phyloP scores from a whole-genome alignment of 768 basidiomycete genomes.

The Pholiota conissans region DNA sequence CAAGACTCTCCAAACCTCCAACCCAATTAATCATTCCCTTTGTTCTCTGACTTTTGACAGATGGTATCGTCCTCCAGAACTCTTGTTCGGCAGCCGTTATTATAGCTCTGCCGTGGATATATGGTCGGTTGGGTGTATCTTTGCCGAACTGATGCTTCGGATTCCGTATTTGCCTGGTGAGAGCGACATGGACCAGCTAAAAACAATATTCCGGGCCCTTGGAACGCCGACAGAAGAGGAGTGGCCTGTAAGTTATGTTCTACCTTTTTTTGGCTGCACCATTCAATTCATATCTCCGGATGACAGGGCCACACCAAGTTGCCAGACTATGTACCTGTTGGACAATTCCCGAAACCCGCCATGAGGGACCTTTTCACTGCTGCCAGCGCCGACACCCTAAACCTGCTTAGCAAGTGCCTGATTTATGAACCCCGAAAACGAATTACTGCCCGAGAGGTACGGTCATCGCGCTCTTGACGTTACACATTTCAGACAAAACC shows the following conservation, averaged over 20 bases:
- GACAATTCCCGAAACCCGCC: slow-evolving; percentile 81
- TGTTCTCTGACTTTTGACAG: slow-evolving; percentile 40
- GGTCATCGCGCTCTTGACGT: slow-evolving; percentile 21
- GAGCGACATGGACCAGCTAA: slow-evolving; percentile 95
- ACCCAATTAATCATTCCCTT: slow-evolving; percentile 5
- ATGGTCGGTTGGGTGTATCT: slow-evolving; percentile 98
- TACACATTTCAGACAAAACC: not conserved
- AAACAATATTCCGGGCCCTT: slow-evolving; percentile 90
- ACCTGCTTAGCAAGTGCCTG: slow-evolving; percentile 77
- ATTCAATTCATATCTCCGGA: not conserved
- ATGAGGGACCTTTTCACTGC: slow-evolving; percentile 90
- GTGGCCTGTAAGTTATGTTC: slow-evolving; percentile 73
- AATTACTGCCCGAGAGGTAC: slow-evolving; percentile 75
- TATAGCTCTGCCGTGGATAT: slow-evolving; percentile 93
- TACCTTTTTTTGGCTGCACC: not conserved
- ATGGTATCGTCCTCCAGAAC: slow-evolving; percentile 98
- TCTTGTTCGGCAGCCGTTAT: slow-evolving; percentile 87
- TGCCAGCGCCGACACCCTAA: slow-evolving; percentile 82
- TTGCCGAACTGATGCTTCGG: slow-evolving; percentile 95
- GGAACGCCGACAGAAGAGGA: slow-evolving; percentile 97
- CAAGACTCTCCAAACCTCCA: not conserved
- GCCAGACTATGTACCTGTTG: slow-evolving; percentile 86
- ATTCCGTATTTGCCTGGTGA: slow-evolving; percentile 96
- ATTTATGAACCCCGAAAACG: slow-evolving; percentile 85
- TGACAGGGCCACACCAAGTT: slow-evolving; percentile 84